These are phyloP conservation scores for Panicum hallii DNA, from an alignment of 202 grass and related monocot species.

Conservation along the genomic window DNA sequence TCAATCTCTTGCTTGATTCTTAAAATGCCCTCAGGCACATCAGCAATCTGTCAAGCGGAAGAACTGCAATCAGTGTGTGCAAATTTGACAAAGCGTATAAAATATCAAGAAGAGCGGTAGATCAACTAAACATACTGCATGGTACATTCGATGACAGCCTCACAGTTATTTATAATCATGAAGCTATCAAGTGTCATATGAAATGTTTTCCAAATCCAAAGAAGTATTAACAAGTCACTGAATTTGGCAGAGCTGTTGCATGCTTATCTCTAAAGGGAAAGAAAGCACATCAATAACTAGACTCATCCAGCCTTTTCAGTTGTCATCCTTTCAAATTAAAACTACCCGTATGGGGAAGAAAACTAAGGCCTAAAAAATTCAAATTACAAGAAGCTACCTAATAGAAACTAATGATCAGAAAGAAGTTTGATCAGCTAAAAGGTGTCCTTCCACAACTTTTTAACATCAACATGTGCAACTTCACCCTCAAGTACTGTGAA, in stretches of 20 bases:
- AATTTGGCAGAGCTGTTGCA: neutral
- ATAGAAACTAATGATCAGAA: conserved; percentile 18
- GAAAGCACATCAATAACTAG: neutral
- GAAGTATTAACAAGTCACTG: neutral
- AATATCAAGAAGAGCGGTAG: neutral
- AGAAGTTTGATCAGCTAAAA: neutral
- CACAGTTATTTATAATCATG: neutral
- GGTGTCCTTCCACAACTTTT: neutral
- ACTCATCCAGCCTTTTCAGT: neutral
- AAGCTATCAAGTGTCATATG: neutral
- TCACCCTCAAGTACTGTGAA: conserved; percentile 6
- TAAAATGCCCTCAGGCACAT: conserved; percentile 77
- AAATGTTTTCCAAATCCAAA: neutral
- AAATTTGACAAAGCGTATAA: neutral
- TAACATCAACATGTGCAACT: neutral
- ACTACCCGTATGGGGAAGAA: neutral
- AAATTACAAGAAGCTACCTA: conserved; percentile 20
- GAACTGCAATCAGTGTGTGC: conserved; percentile 11
- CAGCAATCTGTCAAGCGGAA: conserved; percentile 53
- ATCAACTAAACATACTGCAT: neutral
- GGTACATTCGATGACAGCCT: neutral
- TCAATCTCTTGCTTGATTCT: conserved; percentile 92
- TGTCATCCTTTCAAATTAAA: conserved; percentile 7
- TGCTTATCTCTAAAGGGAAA: neutral
- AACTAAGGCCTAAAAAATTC: neutral